phyloP scores from a whole-genome alignment of 2,329 filamentous ascomycete genomes.

The Cryoendolithus antarcticus region DNA sequence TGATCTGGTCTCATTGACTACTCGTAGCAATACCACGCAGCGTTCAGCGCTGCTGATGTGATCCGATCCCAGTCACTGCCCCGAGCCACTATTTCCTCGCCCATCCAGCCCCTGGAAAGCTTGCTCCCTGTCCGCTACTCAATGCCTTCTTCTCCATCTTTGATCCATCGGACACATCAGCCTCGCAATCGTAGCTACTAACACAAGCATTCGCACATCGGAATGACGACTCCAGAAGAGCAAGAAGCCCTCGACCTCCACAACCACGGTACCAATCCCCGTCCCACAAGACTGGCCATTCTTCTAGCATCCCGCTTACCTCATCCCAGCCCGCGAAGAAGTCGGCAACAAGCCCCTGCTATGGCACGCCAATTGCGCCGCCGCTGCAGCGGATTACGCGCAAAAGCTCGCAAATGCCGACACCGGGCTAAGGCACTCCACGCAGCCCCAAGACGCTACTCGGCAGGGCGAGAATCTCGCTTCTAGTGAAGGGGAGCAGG shows the following conservation, averaged over 20 bases:
- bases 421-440: not conserved
- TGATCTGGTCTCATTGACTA: too few species aligned
- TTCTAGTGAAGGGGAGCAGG: not conserved
- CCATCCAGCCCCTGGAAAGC: too few species aligned
- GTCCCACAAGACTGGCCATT: slow-evolving; percentile 1
- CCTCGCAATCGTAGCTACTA: too few species aligned
- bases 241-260: not conserved
- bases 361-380: not conserved
- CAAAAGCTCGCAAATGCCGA: not conserved
- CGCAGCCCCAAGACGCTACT: not conserved
- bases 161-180: too few species aligned
- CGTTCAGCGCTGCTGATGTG: too few species aligned
- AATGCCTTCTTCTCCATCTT: too few species aligned
- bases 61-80: too few species aligned
- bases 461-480: slow-evolving; percentile 3
- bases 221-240: not conserved
- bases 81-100: too few species aligned
- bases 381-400: not conserved
- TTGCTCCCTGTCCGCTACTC: too few species aligned
- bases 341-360: not conserved
- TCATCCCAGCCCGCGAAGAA: slow-evolving; percentile 2
- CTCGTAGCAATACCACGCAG: too few species aligned
- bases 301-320: not conserved
- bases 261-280: slow-evolving; percentile 1
- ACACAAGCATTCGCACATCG: not conserved